Conservation (phyloP, 148 eudicot genomes). For the Heliamphora exappendiculata region DNA sequence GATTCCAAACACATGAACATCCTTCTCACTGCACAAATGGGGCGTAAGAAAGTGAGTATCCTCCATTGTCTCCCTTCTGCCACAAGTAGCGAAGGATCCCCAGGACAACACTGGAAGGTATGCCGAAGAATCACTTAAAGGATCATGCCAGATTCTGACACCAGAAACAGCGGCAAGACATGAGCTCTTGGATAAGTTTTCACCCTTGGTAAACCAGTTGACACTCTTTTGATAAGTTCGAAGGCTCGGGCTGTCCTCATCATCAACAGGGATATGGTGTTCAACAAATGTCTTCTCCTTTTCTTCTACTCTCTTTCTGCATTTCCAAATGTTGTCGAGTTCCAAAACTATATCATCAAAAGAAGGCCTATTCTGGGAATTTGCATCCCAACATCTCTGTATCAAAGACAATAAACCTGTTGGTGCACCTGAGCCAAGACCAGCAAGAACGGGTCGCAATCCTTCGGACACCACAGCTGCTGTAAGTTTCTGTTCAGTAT, state of each 20-base stretch:
- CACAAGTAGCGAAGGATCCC: constrained; percentile 89
- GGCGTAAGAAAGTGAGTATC: constrained; percentile 89
- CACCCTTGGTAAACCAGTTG: constrained; percentile 67
- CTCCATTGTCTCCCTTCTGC: constrained; percentile 93
- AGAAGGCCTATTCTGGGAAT: constrained; percentile 65
- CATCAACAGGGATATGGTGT: constrained; percentile 17
- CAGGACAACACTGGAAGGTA: constrained; percentile 70
- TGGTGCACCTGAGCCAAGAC: constrained; percentile 41
- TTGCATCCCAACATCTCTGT: constrained; percentile 69
- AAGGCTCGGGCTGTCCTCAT: constrained; percentile 20
- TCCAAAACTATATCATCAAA: constrained; percentile 62
- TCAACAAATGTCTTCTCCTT: constrained; percentile 12
- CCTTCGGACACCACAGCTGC: constrained; percentile 87
- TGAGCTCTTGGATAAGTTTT: constrained; percentile 28
- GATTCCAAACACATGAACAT: constrained; percentile 68
- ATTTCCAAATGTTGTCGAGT: constrained; percentile 42
- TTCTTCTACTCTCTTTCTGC: constrained; percentile 18
- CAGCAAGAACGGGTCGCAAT: constrained; percentile 70
- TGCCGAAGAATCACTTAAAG: constrained; percentile 22
- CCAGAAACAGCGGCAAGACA: constrained; percentile 28
- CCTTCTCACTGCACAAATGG: constrained; percentile 33
- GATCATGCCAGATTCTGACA: constrained; percentile 25
- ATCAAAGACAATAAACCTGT: constrained; percentile 51
- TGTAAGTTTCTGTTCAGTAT: constrained; percentile 91
- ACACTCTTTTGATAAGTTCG: constrained; percentile 35